Evolutionary conservation across 805 yeast species (phyloP).

Genomic region (Saccharomycopsis sp.): DNA sequence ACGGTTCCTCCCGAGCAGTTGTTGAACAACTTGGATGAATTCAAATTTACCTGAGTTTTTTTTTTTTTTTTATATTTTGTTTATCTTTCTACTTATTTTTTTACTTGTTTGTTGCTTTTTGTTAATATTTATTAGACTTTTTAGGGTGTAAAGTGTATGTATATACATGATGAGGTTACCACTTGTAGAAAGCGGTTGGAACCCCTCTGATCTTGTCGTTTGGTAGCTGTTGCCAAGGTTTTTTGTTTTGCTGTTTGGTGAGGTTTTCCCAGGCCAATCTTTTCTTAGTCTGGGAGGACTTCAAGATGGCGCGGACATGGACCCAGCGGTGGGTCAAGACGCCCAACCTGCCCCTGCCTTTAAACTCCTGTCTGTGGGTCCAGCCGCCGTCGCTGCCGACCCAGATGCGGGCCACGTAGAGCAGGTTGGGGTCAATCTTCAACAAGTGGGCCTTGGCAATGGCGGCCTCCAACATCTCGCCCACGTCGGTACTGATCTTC

Average conservation of each 20-base stretch:
- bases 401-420: constrained; percentile 80
- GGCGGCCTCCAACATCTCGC: constrained; percentile 64
- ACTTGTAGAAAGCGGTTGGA: constrained; percentile 44
- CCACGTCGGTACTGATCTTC: constrained; percentile 71
- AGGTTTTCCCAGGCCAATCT: constrained; percentile 59
- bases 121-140: too few relatives aligned
- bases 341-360: constrained; percentile 89
- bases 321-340: constrained; percentile 64
- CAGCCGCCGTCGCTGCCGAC: constrained; percentile 80
- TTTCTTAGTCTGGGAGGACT: constrained; percentile 52
- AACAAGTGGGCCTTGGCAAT: constrained; percentile 55
- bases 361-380: constrained; percentile 62
- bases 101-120: too few relatives aligned
- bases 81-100: too few relatives aligned
- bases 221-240: constrained; percentile 43
- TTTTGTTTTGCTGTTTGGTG: constrained; percentile 39
- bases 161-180: too few relatives aligned
- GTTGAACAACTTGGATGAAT: constrained; percentile 26
- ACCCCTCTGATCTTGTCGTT: constrained; percentile 40
- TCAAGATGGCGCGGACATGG: constrained; percentile 72
- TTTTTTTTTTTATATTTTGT: too few relatives aligned
- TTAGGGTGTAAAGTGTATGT: too few relatives aligned
- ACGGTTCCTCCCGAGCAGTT: constrained; percentile 54
- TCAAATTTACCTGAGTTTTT: too few relatives aligned
- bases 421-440: constrained; percentile 48